These are phyloP conservation scores for Trichocladium antarcticum DNA, from an alignment of 495 filamentous ascomycete genomes.

Conservation along the genomic window DNA sequence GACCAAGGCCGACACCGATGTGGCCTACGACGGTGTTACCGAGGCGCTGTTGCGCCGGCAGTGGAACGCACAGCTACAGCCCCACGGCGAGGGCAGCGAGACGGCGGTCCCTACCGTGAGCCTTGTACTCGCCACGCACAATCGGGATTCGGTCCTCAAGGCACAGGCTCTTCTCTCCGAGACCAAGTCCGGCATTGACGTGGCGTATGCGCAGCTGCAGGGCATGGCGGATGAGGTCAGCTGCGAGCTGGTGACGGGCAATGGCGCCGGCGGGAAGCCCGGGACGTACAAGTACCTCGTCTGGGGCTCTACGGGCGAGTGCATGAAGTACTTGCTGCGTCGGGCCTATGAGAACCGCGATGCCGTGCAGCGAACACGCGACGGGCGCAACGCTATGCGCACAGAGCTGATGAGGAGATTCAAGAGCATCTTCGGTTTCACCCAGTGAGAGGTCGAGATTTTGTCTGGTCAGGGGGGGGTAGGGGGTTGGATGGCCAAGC, in stretches of 20 bases:
- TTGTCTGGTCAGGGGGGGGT: neutral
- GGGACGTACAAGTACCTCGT: conserved; percentile 78
- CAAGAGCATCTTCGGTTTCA: conserved; percentile 33
- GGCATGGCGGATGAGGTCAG: conserved; percentile 97
- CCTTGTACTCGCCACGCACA: conserved; percentile 84
- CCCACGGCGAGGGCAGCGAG: conserved; percentile 23
- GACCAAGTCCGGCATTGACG: conserved; percentile 38
- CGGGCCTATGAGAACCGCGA: conserved; percentile 88
- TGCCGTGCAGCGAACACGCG: conserved; percentile 65
- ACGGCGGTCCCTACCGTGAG: conserved; percentile 52
- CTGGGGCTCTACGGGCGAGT: conserved; percentile 86
- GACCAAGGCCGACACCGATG: conserved; percentile 66
- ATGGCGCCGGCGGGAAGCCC: conserved; percentile 19
- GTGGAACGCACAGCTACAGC: conserved; percentile 41
- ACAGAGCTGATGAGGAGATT: conserved; percentile 56
- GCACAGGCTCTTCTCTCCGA: conserved; percentile 42
- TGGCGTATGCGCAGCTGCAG: conserved; percentile 83
- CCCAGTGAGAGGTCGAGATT: neutral
- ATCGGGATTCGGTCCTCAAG: conserved; percentile 64
- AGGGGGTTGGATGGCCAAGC: neutral
- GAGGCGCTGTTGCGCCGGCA: conserved; percentile 30
- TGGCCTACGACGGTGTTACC: conserved; percentile 30
- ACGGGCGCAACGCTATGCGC: conserved; percentile 63
- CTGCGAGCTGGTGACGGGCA: conserved; percentile 55
- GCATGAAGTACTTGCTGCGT: conserved; percentile 81